These are phyloP conservation scores for Phoenix dactylifera DNA, from an alignment of 176 grass and related monocot species.

Conservation along the genomic window DNA sequence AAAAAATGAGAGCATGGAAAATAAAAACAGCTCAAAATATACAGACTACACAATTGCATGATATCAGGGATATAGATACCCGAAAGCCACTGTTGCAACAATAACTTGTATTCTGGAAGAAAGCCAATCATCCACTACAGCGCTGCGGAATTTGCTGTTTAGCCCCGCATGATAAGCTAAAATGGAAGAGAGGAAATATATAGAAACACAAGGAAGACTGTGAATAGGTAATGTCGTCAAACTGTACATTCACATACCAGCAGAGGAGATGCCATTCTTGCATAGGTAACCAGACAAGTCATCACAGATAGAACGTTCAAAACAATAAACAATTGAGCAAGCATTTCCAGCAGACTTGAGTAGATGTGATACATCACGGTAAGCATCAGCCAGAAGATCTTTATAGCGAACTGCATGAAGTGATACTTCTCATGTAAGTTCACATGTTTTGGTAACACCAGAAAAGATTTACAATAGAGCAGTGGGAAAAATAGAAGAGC, in stretches of 20 bases:
- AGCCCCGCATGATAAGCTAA: constrained; percentile 91
- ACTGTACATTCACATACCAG: constrained; percentile 34
- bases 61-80: constrained; percentile 39
- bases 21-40: no score
- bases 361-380: constrained; percentile 67
- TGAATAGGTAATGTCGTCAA: no score
- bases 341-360: constrained; percentile 66
- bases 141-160: constrained; percentile 61
- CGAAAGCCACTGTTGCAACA: constrained; percentile 95
- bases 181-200: constrained; percentile 20
- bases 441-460: neutral
- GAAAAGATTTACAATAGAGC: neutral
- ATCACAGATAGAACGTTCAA: constrained; percentile 85
- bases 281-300: constrained; percentile 57
- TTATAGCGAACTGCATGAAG: constrained; percentile 82
- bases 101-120: constrained; percentile 89
- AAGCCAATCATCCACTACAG: constrained; percentile 86
- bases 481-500: neutral
- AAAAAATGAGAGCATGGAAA: no score
- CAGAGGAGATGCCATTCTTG: constrained; percentile 61
- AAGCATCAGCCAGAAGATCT: constrained; percentile 82
- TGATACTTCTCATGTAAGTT: constrained; percentile 21
- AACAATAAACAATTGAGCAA: constrained; percentile 95
- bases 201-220: neutral
- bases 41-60: constrained; percentile 2